These are phyloP conservation scores for Carex kokanica DNA, from an alignment of 176 grass and related monocot species.

Conservation along the genomic window DNA sequence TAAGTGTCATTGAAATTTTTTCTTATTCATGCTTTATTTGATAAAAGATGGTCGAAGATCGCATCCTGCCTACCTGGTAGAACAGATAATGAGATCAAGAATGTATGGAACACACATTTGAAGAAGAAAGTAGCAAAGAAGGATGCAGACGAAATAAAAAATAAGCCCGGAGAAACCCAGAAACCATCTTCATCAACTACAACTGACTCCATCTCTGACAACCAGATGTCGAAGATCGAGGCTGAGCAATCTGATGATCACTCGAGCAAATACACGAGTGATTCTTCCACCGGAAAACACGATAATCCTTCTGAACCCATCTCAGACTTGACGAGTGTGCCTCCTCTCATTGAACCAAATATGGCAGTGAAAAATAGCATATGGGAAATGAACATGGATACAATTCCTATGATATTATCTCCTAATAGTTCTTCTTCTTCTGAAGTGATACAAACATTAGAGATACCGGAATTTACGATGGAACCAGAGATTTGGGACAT, in stretches of 20 bases:
- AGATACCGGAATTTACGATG: slow-evolving; percentile 42
- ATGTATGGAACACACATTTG: slow-evolving; percentile 94
- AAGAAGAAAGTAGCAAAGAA: slow-evolving; percentile 53
- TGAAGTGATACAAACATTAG: slow-evolving; percentile 24
- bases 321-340: slow-evolving; percentile 7
- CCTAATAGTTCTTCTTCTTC: slow-evolving; percentile 55
- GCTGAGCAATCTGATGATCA: slow-evolving; percentile 42
- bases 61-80: slow-evolving; percentile 72
- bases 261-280: no score
- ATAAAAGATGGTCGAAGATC: slow-evolving; percentile 79
- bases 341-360: slow-evolving; percentile 33
- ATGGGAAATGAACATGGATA: not conserved
- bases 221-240: slow-evolving; percentile 9
- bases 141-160: not conserved
- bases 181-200: slow-evolving; percentile 28
- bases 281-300: no score
- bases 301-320: slow-evolving; percentile 28
- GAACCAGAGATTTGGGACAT: slow-evolving; percentile 55
- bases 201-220: slow-evolving; percentile 33
- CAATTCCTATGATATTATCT: slow-evolving; percentile 27
- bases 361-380: slow-evolving; percentile 21
- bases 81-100: slow-evolving; percentile 99
- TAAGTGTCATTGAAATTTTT: not conserved
- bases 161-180: slow-evolving; percentile 17
- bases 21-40: not conserved